Percentiles rank a stretch among this genome's conserved stretches.
These are phyloP conservation scores for Pichia sp. DNA, from an alignment of 1,139 yeast genomes.

Conservation along the genomic window DNA sequence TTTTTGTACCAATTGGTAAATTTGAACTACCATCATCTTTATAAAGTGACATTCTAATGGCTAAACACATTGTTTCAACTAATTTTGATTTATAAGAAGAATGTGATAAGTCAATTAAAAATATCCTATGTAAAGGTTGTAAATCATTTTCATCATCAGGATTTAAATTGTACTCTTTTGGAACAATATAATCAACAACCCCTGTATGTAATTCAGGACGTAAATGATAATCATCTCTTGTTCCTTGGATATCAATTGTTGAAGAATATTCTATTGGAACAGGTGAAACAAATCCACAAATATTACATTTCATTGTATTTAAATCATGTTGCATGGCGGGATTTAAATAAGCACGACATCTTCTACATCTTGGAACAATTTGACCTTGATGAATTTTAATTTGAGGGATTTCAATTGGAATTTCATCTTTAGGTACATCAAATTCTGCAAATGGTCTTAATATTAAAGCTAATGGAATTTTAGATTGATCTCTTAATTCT, in stretches of 20 bases:
- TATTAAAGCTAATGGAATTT: conserved; percentile 75
- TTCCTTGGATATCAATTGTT: conserved; percentile 53
- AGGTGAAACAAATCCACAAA: conserved; percentile 73
- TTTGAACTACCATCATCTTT: conserved; percentile 27
- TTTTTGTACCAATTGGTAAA: conserved; percentile 40
- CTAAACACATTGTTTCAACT: conserved; percentile 64
- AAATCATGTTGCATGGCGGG: conserved; percentile 62
- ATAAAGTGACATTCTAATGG: conserved; percentile 56
- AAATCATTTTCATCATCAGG: conserved; percentile 34
- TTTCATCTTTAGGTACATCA: conserved; percentile 25
- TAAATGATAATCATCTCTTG: conserved; percentile 51
- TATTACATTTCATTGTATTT: conserved; percentile 65
- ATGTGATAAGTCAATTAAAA: conserved; percentile 68
- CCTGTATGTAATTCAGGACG: conserved; percentile 81
- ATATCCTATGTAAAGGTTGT: conserved; percentile 60
- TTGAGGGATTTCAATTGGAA: conserved; percentile 52
- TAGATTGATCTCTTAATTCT: conserved; percentile 60
- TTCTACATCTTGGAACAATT: conserved; percentile 83
- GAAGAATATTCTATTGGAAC: conserved; percentile 66
- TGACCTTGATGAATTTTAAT: conserved; percentile 52
- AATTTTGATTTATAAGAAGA: conserved; percentile 59
- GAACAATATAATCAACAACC: conserved; percentile 80
- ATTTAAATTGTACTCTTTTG: conserved; percentile 58
- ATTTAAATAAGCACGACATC: conserved; percentile 87
- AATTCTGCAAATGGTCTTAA: conserved; percentile 83